phyloP scores from a whole-genome alignment of 768 basidiomycete species.

The Mycena haematopus region DNA sequence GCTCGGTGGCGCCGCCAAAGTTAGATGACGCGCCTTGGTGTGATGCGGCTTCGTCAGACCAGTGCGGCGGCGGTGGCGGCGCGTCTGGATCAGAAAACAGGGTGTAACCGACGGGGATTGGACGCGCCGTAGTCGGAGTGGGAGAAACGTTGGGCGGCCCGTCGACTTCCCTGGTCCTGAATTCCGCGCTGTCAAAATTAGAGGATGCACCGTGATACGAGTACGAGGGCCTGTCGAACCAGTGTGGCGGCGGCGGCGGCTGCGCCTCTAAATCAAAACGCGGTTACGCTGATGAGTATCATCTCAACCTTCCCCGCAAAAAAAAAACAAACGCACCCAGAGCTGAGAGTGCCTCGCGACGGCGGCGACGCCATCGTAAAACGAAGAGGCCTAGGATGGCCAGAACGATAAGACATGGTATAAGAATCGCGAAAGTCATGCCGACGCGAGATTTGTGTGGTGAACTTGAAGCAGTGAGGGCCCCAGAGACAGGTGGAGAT shows the following conservation, averaged over 20 bases:
- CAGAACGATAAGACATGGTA: constrained; percentile 1
- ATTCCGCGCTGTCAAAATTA: too few species aligned
- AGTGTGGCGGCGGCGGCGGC: background rate
- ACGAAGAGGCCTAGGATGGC: background rate
- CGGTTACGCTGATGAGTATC: background rate
- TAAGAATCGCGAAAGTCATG: constrained; percentile 1
- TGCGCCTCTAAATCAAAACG: constrained; percentile 13
- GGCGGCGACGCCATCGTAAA: background rate
- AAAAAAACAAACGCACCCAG: constrained; percentile 1
- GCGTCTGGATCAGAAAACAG: constrained; percentile 5
- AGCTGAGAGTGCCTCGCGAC: background rate
- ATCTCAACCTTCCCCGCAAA: too few species aligned
- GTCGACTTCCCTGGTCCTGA: background rate
- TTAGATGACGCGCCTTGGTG: background rate
- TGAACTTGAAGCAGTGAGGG: background rate
- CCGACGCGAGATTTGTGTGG: background rate
- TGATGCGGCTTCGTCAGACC: background rate
- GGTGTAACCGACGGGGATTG: too few species aligned
- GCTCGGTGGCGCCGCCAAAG: background rate
- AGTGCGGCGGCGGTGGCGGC: background rate
- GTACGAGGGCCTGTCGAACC: constrained; percentile 11
- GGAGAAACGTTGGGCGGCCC: background rate
- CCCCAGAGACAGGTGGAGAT: background rate
- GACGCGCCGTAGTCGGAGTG: background rate
- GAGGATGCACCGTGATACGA: background rate